Base-by-base conservation (phyloP, 2,329 filamentous ascomycete species). In the Colletotrichum phormii region DNA sequence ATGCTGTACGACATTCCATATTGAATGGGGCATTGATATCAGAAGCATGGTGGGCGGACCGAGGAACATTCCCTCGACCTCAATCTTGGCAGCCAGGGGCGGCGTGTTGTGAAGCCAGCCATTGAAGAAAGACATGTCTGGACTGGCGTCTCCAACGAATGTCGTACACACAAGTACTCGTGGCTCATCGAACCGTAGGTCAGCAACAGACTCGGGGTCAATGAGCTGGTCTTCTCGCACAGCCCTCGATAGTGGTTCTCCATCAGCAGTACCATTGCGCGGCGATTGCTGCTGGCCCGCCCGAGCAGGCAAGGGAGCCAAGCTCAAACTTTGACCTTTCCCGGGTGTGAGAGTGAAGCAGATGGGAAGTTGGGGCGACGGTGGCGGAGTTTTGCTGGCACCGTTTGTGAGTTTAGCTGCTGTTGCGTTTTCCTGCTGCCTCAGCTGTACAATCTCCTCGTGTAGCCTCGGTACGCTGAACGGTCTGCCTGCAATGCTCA, bases 31-130 rank as follows among this genome's bases (percentile, higher is more conserved):
- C 88, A 92, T 92, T 4, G 90, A 92, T 66, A 92, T 90, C 35
- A 92, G 82, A 9, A 92, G 81, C 84, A 92, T 91, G 0, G 91
- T 92, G 1, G 90, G 90, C 0, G 90, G 90, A 0, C 90, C 91
- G 22, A 92, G 82, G 74, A 92, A 92, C 89, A 92, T 92, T 75
- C 90, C 90, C 78, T 92, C 90, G 5, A 92, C 89, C 7, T 87
- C 85, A 69, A 92, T 89, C 75, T 89, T 90, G 18, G 88, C 85
- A 1, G 88, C 88, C 3, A 89, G 84, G 0, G 87, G 81, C 1
- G 90, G 89, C 1, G 87, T 86, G 75, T 89, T 88, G 58, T 89
- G 87, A n/a, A 92, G 84, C 90, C 90, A 92, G 74, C 91, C 88
- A 71, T 91, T 88, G 78, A 92, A 92, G 70, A 87, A 91, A 3